Evolutionary conservation across 2,329 filamentous ascomycete species (phyloP).

Genomic region (Diaporthe amygdali): DNA sequence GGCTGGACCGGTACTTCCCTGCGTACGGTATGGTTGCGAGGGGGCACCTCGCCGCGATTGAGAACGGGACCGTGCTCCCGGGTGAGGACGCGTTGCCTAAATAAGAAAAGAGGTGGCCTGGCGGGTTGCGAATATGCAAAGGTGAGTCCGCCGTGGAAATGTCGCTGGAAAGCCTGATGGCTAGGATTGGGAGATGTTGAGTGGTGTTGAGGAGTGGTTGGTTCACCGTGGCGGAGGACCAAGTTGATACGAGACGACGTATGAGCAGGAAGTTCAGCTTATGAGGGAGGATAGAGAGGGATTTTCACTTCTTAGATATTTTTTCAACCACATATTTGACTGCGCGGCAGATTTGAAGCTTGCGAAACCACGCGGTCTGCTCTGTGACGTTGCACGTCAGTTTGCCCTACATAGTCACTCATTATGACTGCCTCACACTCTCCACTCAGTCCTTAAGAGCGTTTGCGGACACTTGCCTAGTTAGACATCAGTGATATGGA

Average conservation of each 20-base stretch:
- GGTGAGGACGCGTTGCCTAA: conserved; percentile 49
- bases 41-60: conserved; percentile 63
- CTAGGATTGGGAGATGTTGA: neutral
- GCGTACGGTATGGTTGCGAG: conserved; percentile 69
- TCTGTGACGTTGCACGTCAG: neutral
- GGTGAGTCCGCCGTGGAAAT: neutral
- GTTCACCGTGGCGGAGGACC: neutral
- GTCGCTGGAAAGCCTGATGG: neutral
- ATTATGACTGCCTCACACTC: neutral
- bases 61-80: conserved; percentile 62
- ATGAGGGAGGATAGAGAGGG: neutral
- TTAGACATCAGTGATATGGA: neutral
- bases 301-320: neutral
- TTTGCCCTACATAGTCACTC: neutral
- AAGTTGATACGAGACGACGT: neutral
- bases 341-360: neutral
- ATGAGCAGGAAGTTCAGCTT: neutral
- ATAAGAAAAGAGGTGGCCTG: neutral
- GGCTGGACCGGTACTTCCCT: conserved; percentile 68
- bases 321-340: neutral
- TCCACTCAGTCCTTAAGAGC: neutral
- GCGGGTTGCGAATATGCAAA: neutral
- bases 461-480: neutral
- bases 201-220: neutral
- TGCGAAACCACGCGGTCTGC: neutral